Percentiles rank a stretch among this genome's conserved stretches.
Conservation (phyloP, 306 rosid genomes). For the peach (Prunus persica) region Prunus_persica_NCBIv2 NC_034012.1:22651501-22652000, state of each 20-base stretch:
- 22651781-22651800: background rate
- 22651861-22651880: background rate
- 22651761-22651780: background rate
- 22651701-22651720: background rate
- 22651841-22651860: too few relatives aligned
- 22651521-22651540: too few relatives aligned
- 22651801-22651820: background rate
- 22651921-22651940: background rate
- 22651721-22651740: background rate
- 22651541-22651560: too few relatives aligned
- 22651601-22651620: too few relatives aligned
- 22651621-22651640: too few relatives aligned
- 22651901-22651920: background rate
- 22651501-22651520: background rate
- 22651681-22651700: background rate
- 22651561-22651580: too few relatives aligned
- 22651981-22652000: background rate
- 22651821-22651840: too few relatives aligned
- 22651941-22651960: background rate
- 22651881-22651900: background rate
- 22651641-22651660: too few relatives aligned
- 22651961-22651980: background rate
- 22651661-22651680: too few relatives aligned
- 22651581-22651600: too few relatives aligned
- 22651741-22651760: background rate